Conservation (phyloP, 495 filamentous ascomycete genomes). For the Lasiosphaeriaceae sp. region DNA sequence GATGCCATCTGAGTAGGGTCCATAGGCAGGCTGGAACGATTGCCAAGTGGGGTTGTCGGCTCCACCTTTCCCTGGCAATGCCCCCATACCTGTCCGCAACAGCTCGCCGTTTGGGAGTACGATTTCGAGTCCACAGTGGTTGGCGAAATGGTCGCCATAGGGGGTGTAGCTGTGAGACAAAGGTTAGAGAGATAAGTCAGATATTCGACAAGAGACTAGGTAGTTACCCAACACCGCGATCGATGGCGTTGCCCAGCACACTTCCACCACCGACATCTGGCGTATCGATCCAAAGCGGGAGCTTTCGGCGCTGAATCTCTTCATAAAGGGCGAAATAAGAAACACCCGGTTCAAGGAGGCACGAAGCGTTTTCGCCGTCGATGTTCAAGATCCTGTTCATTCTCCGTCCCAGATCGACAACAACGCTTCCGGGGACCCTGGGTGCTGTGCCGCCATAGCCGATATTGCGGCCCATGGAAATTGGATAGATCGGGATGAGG, state of each 20-base stretch:
- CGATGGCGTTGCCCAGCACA: constrained; percentile 52
- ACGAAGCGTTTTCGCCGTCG: constrained; percentile 45
- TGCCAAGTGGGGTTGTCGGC: constrained; percentile 42
- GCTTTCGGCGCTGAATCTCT: constrained; percentile 38
- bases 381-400: constrained; percentile 54
- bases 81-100: constrained; percentile 57
- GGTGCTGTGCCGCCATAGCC: constrained; percentile 57
- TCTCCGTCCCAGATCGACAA: constrained; percentile 47
- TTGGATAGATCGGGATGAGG: constrained; percentile 48
- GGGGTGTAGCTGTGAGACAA: background rate
- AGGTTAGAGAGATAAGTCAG: background rate
- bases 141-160: constrained; percentile 46
- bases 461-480: constrained; percentile 48
- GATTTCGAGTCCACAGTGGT: constrained; percentile 54
- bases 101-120: constrained; percentile 52
- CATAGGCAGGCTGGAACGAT: constrained; percentile 50
- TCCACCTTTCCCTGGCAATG: constrained; percentile 38
- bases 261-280: constrained; percentile 56
- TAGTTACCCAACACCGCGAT: constrained; percentile 56
- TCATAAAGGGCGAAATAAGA: constrained; percentile 51
- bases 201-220: constrained; percentile 3
- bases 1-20: constrained; percentile 51
- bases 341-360: constrained; percentile 57
- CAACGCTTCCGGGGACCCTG: constrained; percentile 47
- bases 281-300: constrained; percentile 47